Base-by-base conservation (phyloP, 805 yeast genomes). In the Candida suzukii region DNA sequence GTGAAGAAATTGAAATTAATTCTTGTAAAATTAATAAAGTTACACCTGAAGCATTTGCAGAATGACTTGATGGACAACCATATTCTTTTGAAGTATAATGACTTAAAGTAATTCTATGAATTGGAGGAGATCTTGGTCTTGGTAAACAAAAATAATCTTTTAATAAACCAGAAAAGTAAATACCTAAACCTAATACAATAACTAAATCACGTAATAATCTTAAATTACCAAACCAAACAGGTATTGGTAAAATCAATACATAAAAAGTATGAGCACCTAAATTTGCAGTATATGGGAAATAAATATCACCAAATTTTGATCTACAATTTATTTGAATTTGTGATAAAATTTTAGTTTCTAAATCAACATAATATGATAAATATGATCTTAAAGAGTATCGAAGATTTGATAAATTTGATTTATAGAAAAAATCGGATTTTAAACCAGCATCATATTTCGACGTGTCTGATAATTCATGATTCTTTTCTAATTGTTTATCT, bases 251-350 rank as follows among this genome's bases (percentile, higher is more conserved):
- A 78, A 87, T 79, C 38, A 91, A 58, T 38, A 93, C 95, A 58
- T 91, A 91, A 58, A 93, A 93, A 0, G 96, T 87, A 61, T 91
- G 99, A 5, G 95, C 77, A 0, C 96, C 99, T 47, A 93, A 67
- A 51, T 83, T 80, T 16, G 98, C 96, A 3, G 95, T 76, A 69
- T 86, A 78, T 9, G 95, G 83, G 62, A 91, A 91, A 53, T 83
- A 93, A 21, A 68, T 53, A 62, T 90, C 97, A 39, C 80, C 60
- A 16, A 59, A 38, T 2, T 77, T 69, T 30, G 61, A 57, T 43
- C 95, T 67, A 12, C 67, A 52, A 5, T 43, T 37, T 4, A 52
- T 40, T 64, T 91, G 99, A 44, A 86, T 61, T 4, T 49, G 48
- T 10, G 71, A 66, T n/a, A 91, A 59, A 1, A 72, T 43, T 2